Evolutionary conservation across 768 basidiomycete genomes (phyloP).

Genomic region (Lactifluus subvellereus): DNA sequence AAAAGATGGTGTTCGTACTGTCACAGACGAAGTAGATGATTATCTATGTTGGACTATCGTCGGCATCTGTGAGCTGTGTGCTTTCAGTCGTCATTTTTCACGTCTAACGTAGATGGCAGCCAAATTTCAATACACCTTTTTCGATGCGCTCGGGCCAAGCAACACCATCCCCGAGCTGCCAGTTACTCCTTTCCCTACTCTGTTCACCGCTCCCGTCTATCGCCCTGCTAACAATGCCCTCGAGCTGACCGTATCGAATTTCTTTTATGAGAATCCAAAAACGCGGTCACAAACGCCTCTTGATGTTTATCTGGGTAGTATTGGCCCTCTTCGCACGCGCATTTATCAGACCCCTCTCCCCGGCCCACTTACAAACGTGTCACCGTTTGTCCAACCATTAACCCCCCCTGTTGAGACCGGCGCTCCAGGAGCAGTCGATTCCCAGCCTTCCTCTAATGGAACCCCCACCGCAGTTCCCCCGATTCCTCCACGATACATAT

Average conservation of each 20-base stretch:
- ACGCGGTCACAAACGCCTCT: constrained; percentile 61
- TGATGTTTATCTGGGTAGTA: constrained; percentile 83
- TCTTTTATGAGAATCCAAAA: constrained; percentile 74
- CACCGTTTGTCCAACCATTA: constrained; percentile 51
- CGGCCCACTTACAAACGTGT: constrained; percentile 58
- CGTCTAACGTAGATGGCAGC: constrained; percentile 40
- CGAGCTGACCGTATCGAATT: constrained; percentile 82
- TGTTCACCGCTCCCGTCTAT: constrained; percentile 76
- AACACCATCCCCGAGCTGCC: constrained; percentile 69
- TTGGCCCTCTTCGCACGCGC: constrained; percentile 78
- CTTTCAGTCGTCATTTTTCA: constrained; percentile 9
- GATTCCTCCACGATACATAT: constrained; percentile 46
- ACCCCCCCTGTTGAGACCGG: constrained; percentile 29
- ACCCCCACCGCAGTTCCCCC: constrained; percentile 9
- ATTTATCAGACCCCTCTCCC: constrained; percentile 70
- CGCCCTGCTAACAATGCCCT: constrained; percentile 66
- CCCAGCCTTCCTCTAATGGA: constrained; percentile 14
- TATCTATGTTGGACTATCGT: constrained; percentile 96
- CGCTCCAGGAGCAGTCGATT: constrained; percentile 11
- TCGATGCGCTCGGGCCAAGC: constrained; percentile 81
- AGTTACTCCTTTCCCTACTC: constrained; percentile 85
- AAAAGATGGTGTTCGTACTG: constrained; percentile 66
- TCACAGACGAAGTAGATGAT: constrained; percentile 89
- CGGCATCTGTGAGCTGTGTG: constrained; percentile 70
- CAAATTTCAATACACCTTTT: constrained; percentile 93